Percentiles rank a stretch among this genome's conserved stretches.
Evolutionary conservation across 768 basidiomycete genomes (phyloP).

Genomic region (Leccinum variicolor): DNA sequence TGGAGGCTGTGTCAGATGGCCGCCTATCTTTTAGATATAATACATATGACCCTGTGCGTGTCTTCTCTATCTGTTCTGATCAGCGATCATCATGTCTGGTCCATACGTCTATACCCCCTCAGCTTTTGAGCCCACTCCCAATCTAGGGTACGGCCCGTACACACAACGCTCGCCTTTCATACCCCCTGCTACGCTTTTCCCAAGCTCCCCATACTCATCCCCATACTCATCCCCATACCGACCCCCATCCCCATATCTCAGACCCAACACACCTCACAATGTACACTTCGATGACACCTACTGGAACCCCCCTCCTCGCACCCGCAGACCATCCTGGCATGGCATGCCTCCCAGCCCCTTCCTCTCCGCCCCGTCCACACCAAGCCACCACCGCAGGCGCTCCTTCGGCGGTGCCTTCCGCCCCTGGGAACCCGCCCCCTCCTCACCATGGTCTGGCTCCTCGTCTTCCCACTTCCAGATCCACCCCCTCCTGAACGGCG

Average conservation of each 20-base stretch:
- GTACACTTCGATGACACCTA: conserved; percentile 19
- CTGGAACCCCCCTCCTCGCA: conserved; percentile 27
- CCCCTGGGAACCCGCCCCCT: conserved; percentile 20
- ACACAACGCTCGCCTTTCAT: conserved; percentile 43
- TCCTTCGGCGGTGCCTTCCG: conserved; percentile 27
- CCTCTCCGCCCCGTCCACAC: conserved; percentile 14
- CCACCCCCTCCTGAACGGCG: conserved; percentile 45
- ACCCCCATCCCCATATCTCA: conserved; percentile 27
- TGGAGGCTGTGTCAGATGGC: conserved; percentile 9
- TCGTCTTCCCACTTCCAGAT: conserved; percentile 27
- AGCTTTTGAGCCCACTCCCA: conserved; percentile 34
- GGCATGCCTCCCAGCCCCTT: conserved; percentile 25
- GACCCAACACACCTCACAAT: conserved; percentile 29
- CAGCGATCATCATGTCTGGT: conserved; percentile 32
- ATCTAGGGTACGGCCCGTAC: conserved; percentile 30
- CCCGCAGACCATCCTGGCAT: conserved; percentile 46
- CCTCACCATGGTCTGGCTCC: conserved; percentile 17
- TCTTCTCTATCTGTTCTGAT: not conserved
- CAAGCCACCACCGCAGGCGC: conserved; percentile 18
- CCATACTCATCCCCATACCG: conserved; percentile 33
- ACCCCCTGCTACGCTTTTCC: conserved; percentile 36
- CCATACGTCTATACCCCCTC: conserved; percentile 44
- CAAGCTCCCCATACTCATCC: conserved; percentile 39
- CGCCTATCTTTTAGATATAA: conserved; percentile 21
- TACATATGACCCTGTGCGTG: not conserved